Conservation (phyloP, 345 rosid species). For the Hibiscus mutabilis region DNA sequence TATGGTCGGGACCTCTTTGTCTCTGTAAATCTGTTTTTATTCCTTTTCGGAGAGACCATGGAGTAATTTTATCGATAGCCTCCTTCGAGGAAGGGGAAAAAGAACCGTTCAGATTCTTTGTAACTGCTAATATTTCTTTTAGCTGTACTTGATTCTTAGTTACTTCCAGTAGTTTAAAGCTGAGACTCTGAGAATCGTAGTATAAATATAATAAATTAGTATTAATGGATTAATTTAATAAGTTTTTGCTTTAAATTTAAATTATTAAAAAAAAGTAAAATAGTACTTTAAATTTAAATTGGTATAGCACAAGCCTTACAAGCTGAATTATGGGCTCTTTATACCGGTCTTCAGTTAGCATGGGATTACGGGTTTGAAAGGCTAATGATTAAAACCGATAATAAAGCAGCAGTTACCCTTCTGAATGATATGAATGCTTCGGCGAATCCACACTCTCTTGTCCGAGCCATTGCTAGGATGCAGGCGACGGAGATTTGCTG, state of each 20-base stretch:
- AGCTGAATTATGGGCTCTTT: too few species aligned
- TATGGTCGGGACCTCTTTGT: conserved; percentile 14
- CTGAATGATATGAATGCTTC: too few species aligned
- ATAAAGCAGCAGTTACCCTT: too few species aligned
- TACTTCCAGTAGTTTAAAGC: background rate
- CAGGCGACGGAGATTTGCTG: too few species aligned
- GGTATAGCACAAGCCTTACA: too few species aligned
- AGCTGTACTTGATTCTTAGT: background rate
- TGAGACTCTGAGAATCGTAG: background rate
- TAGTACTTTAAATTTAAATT: too few species aligned
- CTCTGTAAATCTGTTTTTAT: background rate
- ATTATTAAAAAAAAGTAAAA: too few species aligned
- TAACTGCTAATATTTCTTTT: background rate
- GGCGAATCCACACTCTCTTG: too few species aligned
- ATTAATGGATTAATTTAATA: background rate
- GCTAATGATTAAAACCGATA: too few species aligned
- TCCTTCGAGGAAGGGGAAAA: background rate
- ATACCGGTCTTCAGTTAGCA: too few species aligned
- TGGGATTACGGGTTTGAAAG: too few species aligned
- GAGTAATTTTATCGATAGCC: background rate
- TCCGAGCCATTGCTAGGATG: too few species aligned
- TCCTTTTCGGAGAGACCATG: background rate
- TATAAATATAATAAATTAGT: background rate
- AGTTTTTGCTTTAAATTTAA: background rate
- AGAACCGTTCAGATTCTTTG: background rate